phyloP scores from a whole-genome alignment of 768 basidiomycete genomes.

The Trametes cubensis region DNA sequence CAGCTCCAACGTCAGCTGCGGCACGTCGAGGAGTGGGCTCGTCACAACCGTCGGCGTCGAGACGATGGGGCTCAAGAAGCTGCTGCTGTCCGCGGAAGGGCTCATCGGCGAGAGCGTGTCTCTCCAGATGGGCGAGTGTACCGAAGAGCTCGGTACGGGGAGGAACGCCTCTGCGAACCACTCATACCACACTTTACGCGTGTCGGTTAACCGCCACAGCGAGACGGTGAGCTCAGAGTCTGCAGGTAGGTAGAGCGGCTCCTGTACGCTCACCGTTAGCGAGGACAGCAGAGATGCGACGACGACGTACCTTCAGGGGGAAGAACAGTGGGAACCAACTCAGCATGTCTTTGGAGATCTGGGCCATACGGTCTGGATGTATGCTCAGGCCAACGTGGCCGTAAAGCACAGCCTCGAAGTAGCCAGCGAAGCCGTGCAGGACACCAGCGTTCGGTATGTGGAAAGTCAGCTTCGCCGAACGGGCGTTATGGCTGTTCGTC shows the following conservation, averaged over 20 bases:
- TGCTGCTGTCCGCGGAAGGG: constrained; percentile 23
- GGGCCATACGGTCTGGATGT: constrained; percentile 85
- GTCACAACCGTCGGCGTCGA: constrained; percentile 39
- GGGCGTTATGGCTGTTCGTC: constrained; percentile 95
- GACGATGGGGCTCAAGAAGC: constrained; percentile 18
- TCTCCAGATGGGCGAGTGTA: constrained; percentile 37
- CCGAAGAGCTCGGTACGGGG: constrained; percentile 49
- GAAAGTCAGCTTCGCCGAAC: constrained; percentile 84
- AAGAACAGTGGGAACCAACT: constrained; percentile 99
- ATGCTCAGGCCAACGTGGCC: constrained; percentile 90
- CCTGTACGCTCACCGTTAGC: constrained; percentile 47
- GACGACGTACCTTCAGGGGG: constrained; percentile 76
- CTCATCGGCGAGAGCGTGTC: constrained; percentile 26
- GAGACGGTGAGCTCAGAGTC: constrained; percentile 91
- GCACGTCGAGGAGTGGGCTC: constrained; percentile 72
- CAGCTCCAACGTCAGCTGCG: constrained; percentile 44
- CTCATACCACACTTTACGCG: constrained; percentile 95
- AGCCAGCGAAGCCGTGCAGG: constrained; percentile 93
- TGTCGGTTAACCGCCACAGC: constrained; percentile 91
- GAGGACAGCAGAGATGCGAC: constrained; percentile 6
- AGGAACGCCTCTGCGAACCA: constrained; percentile 97
- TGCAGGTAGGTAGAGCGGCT: constrained; percentile 90
- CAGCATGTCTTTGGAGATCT: constrained; percentile 93
- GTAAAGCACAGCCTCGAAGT: constrained; percentile 95
- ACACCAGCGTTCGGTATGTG: constrained; percentile 94